phyloP scores from a whole-genome alignment of 768 basidiomycete species.

The Amanita rubescens region DNA sequence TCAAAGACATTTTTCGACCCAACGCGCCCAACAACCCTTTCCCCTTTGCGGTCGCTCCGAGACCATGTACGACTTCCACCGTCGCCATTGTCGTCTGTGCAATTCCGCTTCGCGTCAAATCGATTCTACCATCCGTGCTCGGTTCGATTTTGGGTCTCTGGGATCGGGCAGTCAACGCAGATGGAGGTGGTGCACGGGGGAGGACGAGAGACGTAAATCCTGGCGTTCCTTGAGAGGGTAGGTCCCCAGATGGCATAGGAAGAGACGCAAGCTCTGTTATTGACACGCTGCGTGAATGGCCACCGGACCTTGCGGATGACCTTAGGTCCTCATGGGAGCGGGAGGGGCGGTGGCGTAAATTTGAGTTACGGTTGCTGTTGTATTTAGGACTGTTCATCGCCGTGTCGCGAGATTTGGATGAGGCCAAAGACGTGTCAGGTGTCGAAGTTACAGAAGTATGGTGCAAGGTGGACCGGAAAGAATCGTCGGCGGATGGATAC shows the following conservation, averaged over 20 bases:
- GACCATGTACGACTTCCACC: slow-evolving; percentile 66
- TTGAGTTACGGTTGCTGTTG: not conserved
- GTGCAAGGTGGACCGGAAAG: not conserved
- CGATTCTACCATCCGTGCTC: slow-evolving; percentile 45
- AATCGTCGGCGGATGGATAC: not conserved
- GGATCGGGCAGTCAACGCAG: slow-evolving; percentile 12
- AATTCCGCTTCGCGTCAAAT: slow-evolving; percentile 68
- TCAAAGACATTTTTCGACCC: slow-evolving; percentile 5
- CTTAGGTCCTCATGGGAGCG: slow-evolving; percentile 15
- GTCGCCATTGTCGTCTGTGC: slow-evolving; percentile 89
- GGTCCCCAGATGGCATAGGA: slow-evolving; percentile 20
- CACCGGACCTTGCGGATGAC: not conserved
- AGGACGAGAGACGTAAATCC: slow-evolving; percentile 50
- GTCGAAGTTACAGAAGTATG: not conserved
- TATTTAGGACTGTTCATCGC: slow-evolving; percentile 2
- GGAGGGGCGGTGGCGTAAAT: slow-evolving; percentile 9
- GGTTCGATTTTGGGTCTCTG: slow-evolving; percentile 8
- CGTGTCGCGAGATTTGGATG: slow-evolving; percentile 6
- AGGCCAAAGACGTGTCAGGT: not conserved
- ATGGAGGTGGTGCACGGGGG: slow-evolving; percentile 38
- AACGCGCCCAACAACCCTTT: slow-evolving; percentile 14
- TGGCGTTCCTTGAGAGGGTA: slow-evolving; percentile 49
- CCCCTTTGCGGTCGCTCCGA: slow-evolving; percentile 20
- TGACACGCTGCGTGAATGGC: slow-evolving; percentile 1
- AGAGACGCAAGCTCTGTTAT: slow-evolving; percentile 8